Conservation (phyloP, 345 rosid species). For the Linum tenue region DNA sequence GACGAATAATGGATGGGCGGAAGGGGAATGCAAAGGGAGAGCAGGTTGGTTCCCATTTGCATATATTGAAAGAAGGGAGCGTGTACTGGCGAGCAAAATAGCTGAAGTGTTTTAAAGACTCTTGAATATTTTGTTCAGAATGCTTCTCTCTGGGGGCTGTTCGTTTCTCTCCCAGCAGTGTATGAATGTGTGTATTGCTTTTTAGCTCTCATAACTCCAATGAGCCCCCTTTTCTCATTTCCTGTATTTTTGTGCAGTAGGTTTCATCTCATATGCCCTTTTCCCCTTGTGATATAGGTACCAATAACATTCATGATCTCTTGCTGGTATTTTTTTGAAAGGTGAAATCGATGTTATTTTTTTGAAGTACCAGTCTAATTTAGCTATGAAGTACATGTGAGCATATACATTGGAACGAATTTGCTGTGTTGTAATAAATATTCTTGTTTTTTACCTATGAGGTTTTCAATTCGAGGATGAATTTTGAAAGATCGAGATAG, state of each 20-base stretch:
- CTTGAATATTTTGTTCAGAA: background rate
- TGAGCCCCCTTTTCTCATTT: background rate
- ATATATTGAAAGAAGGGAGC: conserved; percentile 77
- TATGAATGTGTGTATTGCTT: conserved; percentile 13
- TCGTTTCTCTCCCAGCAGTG: conserved; percentile 6
- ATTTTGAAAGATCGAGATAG: too few species aligned
- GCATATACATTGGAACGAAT: too few species aligned
- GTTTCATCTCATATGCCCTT: background rate
- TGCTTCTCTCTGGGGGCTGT: conserved; percentile 11
- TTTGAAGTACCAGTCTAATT: too few species aligned
- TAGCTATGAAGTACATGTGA: too few species aligned
- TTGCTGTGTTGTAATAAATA: too few species aligned
- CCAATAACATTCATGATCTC: background rate
- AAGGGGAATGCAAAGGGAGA: conserved; percentile 92
- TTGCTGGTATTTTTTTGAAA: conserved; percentile 8
- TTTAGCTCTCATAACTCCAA: conserved; percentile 6
- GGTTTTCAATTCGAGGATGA: too few species aligned
- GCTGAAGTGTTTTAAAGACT: conserved; percentile 60
- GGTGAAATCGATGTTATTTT: background rate
- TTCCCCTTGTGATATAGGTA: conserved; percentile 25
- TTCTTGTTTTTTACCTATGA: too few species aligned
- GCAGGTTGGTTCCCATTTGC: conserved; percentile 93
- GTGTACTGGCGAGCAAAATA: conserved; percentile 77
- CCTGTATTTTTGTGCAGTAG: conserved; percentile 3
- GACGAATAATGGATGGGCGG: conserved; percentile 84